These are phyloP conservation scores for Botryotinia calthae DNA, from an alignment of 2,329 filamentous ascomycete genomes.

Conservation along the genomic window DNA sequence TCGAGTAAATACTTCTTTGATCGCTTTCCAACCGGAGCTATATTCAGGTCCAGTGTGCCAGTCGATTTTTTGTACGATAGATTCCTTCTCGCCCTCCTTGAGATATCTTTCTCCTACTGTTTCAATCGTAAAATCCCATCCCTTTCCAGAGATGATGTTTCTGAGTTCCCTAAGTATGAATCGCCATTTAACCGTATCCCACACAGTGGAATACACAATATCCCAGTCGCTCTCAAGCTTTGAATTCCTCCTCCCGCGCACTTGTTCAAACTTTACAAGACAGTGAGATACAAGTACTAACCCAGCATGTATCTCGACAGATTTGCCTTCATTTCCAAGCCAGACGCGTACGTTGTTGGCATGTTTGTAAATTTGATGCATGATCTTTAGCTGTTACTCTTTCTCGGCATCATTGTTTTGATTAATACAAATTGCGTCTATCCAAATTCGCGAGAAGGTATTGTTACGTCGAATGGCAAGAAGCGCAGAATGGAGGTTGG, in stretches of 20 bases:
- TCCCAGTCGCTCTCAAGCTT: neutral
- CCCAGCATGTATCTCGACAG: neutral
- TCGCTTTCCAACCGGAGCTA: neutral
- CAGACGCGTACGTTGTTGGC: neutral
- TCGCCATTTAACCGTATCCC: accelerated
- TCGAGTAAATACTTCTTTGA: neutral
- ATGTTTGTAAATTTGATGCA: neutral
- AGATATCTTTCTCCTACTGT: accelerated
- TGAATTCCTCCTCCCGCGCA: neutral
- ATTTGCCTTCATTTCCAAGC: neutral
- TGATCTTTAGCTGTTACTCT: neutral
- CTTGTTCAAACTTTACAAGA: neutral
- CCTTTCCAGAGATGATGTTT: neutral
- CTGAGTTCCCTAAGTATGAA: neutral
- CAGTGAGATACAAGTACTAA: neutral
- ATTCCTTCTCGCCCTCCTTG: neutral
- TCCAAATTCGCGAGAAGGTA: accelerated
- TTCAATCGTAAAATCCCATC: accelerated
- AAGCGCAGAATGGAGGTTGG: neutral
- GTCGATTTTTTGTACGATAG: neutral
- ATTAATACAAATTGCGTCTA: neutral
- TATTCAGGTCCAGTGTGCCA: neutral
- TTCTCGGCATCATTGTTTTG: neutral
- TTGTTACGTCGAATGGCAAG: neutral
- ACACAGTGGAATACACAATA: neutral